phyloP scores from a whole-genome alignment of 805 yeast species.

The Candida silvicultrix region DNA sequence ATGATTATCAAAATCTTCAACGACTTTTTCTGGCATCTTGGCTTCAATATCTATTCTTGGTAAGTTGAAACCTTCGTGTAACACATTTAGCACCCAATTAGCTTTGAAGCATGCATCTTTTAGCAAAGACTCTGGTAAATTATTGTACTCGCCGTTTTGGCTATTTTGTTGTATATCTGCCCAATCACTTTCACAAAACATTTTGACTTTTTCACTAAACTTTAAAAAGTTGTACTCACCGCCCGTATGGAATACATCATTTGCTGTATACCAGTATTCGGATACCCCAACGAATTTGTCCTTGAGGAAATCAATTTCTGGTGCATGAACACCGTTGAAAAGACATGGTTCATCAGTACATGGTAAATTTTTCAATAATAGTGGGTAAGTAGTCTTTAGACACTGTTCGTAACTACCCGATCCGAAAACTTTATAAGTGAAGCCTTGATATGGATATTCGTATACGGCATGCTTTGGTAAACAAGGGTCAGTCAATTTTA shows the following conservation, averaged over 20 bases:
- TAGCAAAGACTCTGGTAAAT: slow-evolving; percentile 49
- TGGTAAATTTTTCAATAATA: slow-evolving; percentile 71
- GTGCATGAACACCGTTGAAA: slow-evolving; percentile 94
- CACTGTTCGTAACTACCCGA: slow-evolving; percentile 77
- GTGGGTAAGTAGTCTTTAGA: slow-evolving; percentile 62
- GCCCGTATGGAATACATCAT: slow-evolving; percentile 82
- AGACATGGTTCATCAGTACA: slow-evolving; percentile 87
- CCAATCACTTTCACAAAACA: slow-evolving; percentile 81
- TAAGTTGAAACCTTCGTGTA: slow-evolving; percentile 88
- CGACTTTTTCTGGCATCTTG: slow-evolving; percentile 18
- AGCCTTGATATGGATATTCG: slow-evolving; percentile 41
- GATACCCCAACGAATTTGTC: slow-evolving; percentile 91
- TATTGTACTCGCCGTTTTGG: slow-evolving; percentile 49
- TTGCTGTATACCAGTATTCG: slow-evolving; percentile 96
- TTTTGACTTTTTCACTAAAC: slow-evolving; percentile 59
- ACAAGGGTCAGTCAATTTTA: slow-evolving; percentile 64
- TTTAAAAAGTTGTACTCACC: slow-evolving; percentile 78
- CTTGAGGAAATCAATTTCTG: slow-evolving; percentile 68
- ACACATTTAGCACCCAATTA: slow-evolving; percentile 82
- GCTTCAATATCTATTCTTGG: slow-evolving; percentile 63
- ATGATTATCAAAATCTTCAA: slow-evolving; percentile 24
- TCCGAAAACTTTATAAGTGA: slow-evolving; percentile 52
- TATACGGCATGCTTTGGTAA: slow-evolving; percentile 57
- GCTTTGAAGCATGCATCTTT: slow-evolving; percentile 88
- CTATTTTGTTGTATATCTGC: slow-evolving; percentile 40